These are phyloP conservation scores for Jacaranda copaia DNA, from an alignment of 257 asterid genomes.

Conservation along the genomic window DNA sequence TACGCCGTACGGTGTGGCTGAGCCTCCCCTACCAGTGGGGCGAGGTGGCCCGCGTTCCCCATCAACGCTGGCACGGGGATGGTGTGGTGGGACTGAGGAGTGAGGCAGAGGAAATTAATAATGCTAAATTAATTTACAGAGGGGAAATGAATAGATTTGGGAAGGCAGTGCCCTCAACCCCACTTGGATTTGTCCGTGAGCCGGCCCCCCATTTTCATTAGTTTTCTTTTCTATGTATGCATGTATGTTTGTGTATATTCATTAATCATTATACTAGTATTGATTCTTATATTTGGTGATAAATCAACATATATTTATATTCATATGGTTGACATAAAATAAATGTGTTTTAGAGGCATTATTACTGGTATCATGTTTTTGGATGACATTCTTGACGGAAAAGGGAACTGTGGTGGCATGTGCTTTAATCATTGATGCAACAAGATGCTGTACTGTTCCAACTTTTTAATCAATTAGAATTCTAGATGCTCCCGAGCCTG, in stretches of 20 bases:
- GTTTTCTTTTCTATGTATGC: background rate
- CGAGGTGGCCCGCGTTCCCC: constrained; percentile 26
- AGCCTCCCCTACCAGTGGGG: constrained; percentile 26
- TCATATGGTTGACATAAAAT: too few relatives aligned
- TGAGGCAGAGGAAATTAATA: background rate
- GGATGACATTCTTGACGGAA: background rate
- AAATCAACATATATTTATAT: background rate
- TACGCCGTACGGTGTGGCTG: background rate
- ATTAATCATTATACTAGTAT: background rate
- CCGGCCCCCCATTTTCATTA: background rate
- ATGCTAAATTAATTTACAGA: background rate
- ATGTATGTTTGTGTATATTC: background rate
- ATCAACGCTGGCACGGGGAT: constrained; percentile 31
- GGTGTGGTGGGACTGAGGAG: background rate
- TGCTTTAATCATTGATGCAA: constrained; percentile 35
- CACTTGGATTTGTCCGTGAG: constrained; percentile 29
- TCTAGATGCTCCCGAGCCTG: background rate
- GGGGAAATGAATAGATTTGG: constrained; percentile 15
- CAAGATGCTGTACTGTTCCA: background rate
- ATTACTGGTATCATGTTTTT: background rate
- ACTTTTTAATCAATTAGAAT: background rate
- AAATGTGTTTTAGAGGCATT: too few relatives aligned
- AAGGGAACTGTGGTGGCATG: constrained; percentile 21
- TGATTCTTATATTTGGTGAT: constrained; percentile 2
- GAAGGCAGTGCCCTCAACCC: background rate